Evolutionary conservation across 2,329 filamentous ascomycete species (phyloP).

Genomic region (Penicillium sp.): DNA sequence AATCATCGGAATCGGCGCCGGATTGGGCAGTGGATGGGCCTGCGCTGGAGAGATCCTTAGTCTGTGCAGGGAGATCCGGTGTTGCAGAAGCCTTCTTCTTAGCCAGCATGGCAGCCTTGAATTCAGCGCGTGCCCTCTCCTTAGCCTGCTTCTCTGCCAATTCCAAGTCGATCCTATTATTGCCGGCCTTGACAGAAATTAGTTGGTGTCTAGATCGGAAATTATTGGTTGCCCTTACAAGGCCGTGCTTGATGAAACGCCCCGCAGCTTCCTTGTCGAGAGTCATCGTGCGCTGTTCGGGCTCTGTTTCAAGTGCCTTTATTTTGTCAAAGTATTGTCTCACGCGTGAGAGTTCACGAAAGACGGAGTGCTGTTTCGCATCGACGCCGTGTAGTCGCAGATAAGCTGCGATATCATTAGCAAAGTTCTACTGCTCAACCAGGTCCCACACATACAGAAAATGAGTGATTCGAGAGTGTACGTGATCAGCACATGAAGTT

Average conservation of each 20-base stretch:
- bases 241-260: constrained; percentile 74
- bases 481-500: constrained; percentile 80
- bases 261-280: constrained; percentile 71
- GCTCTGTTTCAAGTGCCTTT: constrained; percentile 65
- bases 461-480: constrained; percentile 89
- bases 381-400: constrained; percentile 74
- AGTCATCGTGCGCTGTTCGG: constrained; percentile 54
- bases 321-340: constrained; percentile 93
- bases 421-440: background rate
- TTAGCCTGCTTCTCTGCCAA: constrained; percentile 49
- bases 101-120: constrained; percentile 45
- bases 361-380: constrained; percentile 79
- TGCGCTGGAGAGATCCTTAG: constrained; percentile 10
- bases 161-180: constrained; percentile 50
- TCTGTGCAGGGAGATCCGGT: background rate
- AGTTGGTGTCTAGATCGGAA: constrained; percentile 7
- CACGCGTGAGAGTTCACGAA: constrained; percentile 77
- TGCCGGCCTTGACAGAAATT: constrained; percentile 37
- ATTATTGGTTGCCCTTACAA: constrained; percentile 51
- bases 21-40: constrained; percentile 14
- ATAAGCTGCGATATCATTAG: constrained; percentile 51
- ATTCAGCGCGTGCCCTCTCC: constrained; percentile 48
- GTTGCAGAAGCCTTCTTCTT: constrained; percentile 33
- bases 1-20: constrained; percentile 14
- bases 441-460: constrained; percentile 59